Percentiles rank a stretch among this genome's conserved stretches.
These are phyloP conservation scores for Exutisphaerella laricina DNA, from an alignment of 2,329 filamentous ascomycete genomes.

Conservation along the genomic window DNA sequence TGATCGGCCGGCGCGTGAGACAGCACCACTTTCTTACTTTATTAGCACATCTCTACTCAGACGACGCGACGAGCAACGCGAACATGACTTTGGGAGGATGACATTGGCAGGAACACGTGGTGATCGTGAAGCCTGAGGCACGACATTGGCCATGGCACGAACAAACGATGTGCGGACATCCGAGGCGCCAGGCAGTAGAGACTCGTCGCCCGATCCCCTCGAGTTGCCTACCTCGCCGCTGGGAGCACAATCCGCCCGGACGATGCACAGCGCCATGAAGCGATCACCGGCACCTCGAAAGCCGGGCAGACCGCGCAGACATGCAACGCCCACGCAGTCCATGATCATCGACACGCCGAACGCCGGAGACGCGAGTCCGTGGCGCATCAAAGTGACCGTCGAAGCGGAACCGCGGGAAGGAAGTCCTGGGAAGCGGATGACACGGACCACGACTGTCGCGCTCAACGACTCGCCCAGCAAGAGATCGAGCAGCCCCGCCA, in stretches of 20 bases:
- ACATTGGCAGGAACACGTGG: too few relatives aligned
- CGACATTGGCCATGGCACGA: constrained; percentile 4
- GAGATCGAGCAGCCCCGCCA: constrained; percentile 19
- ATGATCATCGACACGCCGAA: constrained; percentile 41
- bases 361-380: constrained; percentile 39
- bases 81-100: too few relatives aligned
- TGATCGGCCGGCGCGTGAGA: too few relatives aligned
- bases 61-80: too few relatives aligned
- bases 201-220: constrained; percentile 33
- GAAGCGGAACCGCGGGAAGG: constrained; percentile 40
- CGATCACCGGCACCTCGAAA: constrained; percentile 11
- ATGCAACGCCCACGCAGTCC: constrained; percentile 40
- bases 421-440: constrained; percentile 19
- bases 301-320: constrained; percentile 3
- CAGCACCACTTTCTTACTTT: too few relatives aligned
- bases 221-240: constrained; percentile 32
- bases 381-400: constrained; percentile 48
- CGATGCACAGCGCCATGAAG: constrained; percentile 3
- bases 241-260: constrained; percentile 9
- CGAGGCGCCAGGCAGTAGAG: constrained; percentile 11
- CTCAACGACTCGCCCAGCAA: constrained; percentile 32
- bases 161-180: constrained; percentile 5
- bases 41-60: too few relatives aligned
- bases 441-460: constrained; percentile 37
- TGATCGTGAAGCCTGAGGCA: too few relatives aligned